Base-by-base conservation (phyloP, 1,284 basidiomycete genomes). In the Fomes fomentarius region DNA sequence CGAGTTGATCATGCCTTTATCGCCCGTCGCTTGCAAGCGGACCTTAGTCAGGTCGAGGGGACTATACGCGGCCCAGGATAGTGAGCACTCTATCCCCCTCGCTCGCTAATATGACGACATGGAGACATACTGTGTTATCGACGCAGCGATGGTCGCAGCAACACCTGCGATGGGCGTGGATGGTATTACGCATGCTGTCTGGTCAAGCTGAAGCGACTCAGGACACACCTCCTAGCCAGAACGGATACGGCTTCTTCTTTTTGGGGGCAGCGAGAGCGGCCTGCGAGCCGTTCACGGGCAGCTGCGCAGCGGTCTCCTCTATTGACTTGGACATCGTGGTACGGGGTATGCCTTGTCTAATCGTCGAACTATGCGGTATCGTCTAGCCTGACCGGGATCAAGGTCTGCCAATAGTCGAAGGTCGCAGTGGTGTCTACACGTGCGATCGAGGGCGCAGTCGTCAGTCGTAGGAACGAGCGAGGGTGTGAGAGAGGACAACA, bases 41-140 rank as follows among this genome's bases (percentile, higher is more conserved):
- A 91, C 93, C 78, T 93, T 94, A 25, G 92, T 94, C 51, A 95
- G 78, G 75, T 95, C 93, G 43, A 95, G 77, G 10, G 93, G 93
- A 70, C 82, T 78, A 60, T 9, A 30, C n/a, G 22, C n/a, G 15
- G 37, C n/a, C 31, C 35, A 39, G n/a, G n/a, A n/a, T 39, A n/a
- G 34, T 47, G 24, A 40, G 49, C 44, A 9, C 26, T 8, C 38
- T 45, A 49, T 40, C 21, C 26, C 30, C 33, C 7, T 38, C 22
- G 21, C 34, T 28, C 41, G 25, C 47, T 46, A n/a, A n/a, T n/a
- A n/a, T 47, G 34, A 11, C 34, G 6, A 19, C 6, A 31, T 2
- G 37, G 28, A 22, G n/a, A 58, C 59, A 47, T 68, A 89, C 87
- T 93, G 91, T 3, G 91, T 93, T 65, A 91, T 86, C 44, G 84